Evolutionary conservation across 2,329 filamentous ascomycete genomes (phyloP), one percentile per base, ranked within the genome.

Genomic region (Gremmenia infestans): DNA sequence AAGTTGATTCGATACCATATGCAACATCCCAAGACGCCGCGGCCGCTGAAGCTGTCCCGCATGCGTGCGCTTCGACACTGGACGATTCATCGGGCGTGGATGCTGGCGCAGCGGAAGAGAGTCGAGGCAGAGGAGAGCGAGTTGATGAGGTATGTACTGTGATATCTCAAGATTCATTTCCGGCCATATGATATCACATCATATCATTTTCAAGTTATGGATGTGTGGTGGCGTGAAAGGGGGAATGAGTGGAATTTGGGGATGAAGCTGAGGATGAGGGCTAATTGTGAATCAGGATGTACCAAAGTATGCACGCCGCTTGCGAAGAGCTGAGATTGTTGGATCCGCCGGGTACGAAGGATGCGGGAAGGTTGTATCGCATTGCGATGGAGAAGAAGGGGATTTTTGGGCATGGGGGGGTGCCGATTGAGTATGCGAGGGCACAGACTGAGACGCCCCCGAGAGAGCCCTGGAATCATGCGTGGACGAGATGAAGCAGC

Each of bases 41-140:
- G 86, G 12, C 92, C 94, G 0, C 82, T 99, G 62, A 88, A 91
- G 67, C 92, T 97, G 81, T 91, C 85, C 42, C 91, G 93, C 65
- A 88, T 88, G 73, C 86, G 94, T 55, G 82, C 85, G 73, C 85
- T 99, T 62, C 89, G 94, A 48, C 94, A 99, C 79, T 99, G 94
- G 94, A 97, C 94, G 51, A 97, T 99, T 73, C 92, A 97, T 78
- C 91, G 94, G 66, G 93, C 93, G 22, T 97, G 92, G 91, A 81
- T 89, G 67, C 79, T 97, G 32, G 88, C 87, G 74, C 85, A 86
- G 66, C 81, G 86, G 64, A 82, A 88, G 70, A 80, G 85, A 66
- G 85, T 85, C 49, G 77, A 81, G 61, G 74, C 77, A 37, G 80
- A 84, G 51, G 80, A 89, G 70, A 75, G 79, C 53, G 89, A 92